Evolutionary conservation across 1,284 basidiomycete species (phyloP).

Genomic region (Flammula alnicola): DNA sequence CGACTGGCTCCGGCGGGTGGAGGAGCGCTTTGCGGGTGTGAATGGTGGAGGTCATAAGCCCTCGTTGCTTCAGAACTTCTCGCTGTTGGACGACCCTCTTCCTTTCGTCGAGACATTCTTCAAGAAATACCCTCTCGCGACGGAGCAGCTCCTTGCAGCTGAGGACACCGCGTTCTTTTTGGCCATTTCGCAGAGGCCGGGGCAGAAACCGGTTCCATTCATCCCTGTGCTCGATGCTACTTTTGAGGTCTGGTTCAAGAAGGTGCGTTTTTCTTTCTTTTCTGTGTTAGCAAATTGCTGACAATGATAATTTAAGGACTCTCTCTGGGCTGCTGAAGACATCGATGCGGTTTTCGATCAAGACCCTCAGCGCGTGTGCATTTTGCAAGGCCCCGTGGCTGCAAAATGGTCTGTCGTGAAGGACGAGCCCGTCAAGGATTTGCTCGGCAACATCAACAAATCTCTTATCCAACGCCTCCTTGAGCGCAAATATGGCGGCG

Average conservation of each 20-base stretch:
- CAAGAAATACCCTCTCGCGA: slow-evolving; percentile 81
- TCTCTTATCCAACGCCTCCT: slow-evolving; percentile 82
- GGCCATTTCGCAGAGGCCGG: slow-evolving; percentile 90
- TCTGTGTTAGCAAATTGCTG: slow-evolving; percentile 18
- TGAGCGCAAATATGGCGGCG: slow-evolving; percentile 81
- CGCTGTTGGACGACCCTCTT: slow-evolving; percentile 82
- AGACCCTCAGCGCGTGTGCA: slow-evolving; percentile 97
- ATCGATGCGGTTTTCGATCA: slow-evolving; percentile 98
- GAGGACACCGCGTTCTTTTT: slow-evolving; percentile 98
- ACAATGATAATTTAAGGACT: slow-evolving; percentile 66
- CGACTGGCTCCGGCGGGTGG: slow-evolving; percentile 95
- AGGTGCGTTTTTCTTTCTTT: slow-evolving; percentile 53
- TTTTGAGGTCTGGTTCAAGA: slow-evolving; percentile 99
- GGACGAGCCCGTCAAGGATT: slow-evolving; percentile 92
- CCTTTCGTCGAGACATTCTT: slow-evolving; percentile 87
- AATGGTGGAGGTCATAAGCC: slow-evolving; percentile 78
- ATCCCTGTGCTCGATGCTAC: slow-evolving; percentile 94
- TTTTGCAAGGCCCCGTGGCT: slow-evolving; percentile 96
- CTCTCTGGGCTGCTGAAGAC: slow-evolving; percentile 97
- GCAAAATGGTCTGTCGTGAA: slow-evolving; percentile 87
- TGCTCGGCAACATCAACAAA: slow-evolving; percentile 88
- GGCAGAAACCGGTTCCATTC: slow-evolving; percentile 98
- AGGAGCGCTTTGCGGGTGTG: slow-evolving; percentile 96
- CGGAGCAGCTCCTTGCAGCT: slow-evolving; percentile 87
- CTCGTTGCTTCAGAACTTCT: slow-evolving; percentile 90